Conservation (phyloP, 2,329 filamentous ascomycete species). For the Fusarium tanahbumbuense region DNA sequence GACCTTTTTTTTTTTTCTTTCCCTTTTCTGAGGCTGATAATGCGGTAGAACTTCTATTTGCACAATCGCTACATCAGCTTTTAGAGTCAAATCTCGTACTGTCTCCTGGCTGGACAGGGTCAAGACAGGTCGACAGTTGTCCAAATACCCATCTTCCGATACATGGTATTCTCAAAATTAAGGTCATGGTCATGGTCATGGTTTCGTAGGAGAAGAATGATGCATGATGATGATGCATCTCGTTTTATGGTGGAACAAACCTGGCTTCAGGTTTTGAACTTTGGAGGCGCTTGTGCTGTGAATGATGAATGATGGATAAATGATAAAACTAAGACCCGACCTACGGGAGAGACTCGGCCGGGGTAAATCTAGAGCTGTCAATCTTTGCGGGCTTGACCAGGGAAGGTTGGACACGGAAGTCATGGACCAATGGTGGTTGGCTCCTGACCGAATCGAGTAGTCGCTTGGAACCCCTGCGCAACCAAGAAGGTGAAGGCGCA, state of each 20-base stretch:
- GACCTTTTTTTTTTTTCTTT: neutral
- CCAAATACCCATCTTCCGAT: neutral
- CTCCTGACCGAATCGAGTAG: conserved; percentile 46
- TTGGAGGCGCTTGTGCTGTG: conserved; percentile 3
- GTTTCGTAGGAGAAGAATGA: neutral
- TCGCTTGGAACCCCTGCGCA: conserved; percentile 40
- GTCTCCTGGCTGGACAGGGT: neutral
- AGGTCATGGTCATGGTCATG: neutral
- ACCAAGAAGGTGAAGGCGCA: conserved; percentile 15
- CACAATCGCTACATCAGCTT: neutral
- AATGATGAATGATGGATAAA: neutral
- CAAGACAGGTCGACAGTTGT: neutral
- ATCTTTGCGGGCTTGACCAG: conserved; percentile 36
- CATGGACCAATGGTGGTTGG: conserved; percentile 41
- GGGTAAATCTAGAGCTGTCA: conserved; percentile 37
- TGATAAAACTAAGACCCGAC: neutral
- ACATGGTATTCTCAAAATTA: neutral
- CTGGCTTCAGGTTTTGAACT: conserved; percentile 15
- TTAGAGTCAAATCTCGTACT: neutral
- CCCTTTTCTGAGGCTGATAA: too few relatives aligned
- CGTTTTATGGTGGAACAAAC: conserved; percentile 10
- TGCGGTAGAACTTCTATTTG: neutral
- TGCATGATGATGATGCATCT: conserved; percentile 14
- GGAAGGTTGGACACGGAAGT: conserved; percentile 32
- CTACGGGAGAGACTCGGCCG: neutral